Percentiles rank a stretch among this genome's conserved stretches.
These are phyloP conservation scores for Sarocladiaceae sp. DNA, from an alignment of 2,329 filamentous ascomycete species.

Conservation along the genomic window DNA sequence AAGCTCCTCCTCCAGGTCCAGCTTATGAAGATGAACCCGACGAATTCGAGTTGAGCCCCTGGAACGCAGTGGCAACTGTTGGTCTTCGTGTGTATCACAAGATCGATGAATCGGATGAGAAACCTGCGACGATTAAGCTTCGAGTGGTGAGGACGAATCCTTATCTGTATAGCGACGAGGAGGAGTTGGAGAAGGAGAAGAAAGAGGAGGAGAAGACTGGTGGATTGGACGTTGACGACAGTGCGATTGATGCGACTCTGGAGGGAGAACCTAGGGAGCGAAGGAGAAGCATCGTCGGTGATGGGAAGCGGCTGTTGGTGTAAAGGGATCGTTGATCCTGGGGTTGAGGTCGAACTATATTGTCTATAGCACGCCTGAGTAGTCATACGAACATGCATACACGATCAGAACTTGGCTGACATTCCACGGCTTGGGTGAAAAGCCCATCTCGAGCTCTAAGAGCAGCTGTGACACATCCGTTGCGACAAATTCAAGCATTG, in stretches of 20 bases:
- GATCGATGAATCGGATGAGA: constrained; percentile 25
- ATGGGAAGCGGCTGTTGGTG: constrained; percentile 8
- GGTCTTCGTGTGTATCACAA: constrained; percentile 59
- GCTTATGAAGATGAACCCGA: constrained; percentile 39
- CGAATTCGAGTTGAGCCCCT: constrained; percentile 52
- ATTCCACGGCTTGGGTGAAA: no score
- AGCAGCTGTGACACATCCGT: no score
- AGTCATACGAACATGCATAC: no score
- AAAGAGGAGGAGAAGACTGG: constrained; percentile 23
- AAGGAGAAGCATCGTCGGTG: constrained; percentile 31
- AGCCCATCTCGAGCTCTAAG: no score
- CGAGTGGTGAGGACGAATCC: constrained; percentile 34
- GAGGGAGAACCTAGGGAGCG: constrained; percentile 27
- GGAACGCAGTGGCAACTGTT: constrained; percentile 61
- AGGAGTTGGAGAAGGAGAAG: constrained; percentile 18
- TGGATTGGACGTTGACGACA: constrained; percentile 41
- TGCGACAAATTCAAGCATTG: no score
- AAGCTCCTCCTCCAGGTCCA: neutral
- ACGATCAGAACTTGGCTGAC: no score
- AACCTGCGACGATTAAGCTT: constrained; percentile 31
- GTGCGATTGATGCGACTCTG: constrained; percentile 39
- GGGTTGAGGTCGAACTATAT: no score
- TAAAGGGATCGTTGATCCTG: no score
- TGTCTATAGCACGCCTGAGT: no score
- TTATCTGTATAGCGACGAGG: constrained; percentile 22